Evolutionary conservation across 2,329 filamentous ascomycete genomes (phyloP).

Genomic region (Paramyrothecium sp.): DNA sequence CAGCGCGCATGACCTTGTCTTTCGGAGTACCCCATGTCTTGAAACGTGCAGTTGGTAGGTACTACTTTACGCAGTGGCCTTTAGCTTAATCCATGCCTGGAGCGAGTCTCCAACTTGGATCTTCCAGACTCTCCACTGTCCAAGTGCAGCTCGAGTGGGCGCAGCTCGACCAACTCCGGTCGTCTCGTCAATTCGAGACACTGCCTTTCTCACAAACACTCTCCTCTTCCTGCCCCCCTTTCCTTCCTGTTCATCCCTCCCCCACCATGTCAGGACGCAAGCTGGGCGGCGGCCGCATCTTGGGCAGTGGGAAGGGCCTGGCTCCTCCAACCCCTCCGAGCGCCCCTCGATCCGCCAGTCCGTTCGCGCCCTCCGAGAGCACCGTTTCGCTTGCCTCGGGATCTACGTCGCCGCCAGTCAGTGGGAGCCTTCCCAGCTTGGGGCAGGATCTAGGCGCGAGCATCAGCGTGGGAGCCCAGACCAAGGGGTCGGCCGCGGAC

Average conservation of each 20-base stretch:
- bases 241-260: neutral
- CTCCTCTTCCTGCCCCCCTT: neutral
- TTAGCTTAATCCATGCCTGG: neutral
- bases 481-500: conserved; percentile 46
- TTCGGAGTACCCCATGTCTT: neutral
- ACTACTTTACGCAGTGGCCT: too few species aligned
- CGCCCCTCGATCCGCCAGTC: conserved; percentile 47
- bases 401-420: conserved; percentile 57
- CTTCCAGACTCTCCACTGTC: conserved; percentile 1
- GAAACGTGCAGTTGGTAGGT: neutral
- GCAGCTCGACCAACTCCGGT: conserved; percentile 30
- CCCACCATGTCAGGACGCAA: conserved; percentile 74
- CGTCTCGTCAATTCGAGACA: conserved; percentile 22
- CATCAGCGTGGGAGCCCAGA: conserved; percentile 64
- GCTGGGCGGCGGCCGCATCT: conserved; percentile 87
- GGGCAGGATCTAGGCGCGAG: conserved; percentile 78
- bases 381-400: conserved; percentile 76
- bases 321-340: conserved; percentile 55
- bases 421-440: conserved; percentile 65
- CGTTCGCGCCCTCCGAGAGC: conserved; percentile 61
- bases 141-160: conserved; percentile 25
- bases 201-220: neutral
- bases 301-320: conserved; percentile 83
- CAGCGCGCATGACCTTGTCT: neutral
- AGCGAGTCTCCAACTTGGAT: neutral